phyloP scores from a whole-genome alignment of 2,329 filamentous ascomycete genomes.

The Claviceps arundinis region DNA sequence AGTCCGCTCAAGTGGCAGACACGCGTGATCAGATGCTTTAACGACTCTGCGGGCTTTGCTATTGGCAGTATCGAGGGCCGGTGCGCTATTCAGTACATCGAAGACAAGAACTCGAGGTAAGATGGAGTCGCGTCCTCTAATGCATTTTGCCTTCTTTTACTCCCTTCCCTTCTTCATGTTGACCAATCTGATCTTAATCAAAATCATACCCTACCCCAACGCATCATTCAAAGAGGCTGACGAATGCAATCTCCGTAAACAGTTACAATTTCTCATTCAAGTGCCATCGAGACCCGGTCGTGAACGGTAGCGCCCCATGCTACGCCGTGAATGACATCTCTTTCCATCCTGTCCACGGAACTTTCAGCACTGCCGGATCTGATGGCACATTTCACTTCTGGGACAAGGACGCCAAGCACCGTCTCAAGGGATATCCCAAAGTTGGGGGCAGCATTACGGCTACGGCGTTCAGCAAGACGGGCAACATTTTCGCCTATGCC shows the following conservation, averaged over 20 bases:
- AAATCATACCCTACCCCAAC: no score
- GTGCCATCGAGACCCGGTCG: conserved; percentile 77
- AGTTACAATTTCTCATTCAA: conserved; percentile 98
- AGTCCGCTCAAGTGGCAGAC: conserved; percentile 98
- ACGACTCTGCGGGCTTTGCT: conserved; percentile 81
- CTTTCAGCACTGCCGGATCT: conserved; percentile 91
- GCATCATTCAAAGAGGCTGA: background rate
- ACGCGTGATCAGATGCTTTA: conserved; percentile 85
- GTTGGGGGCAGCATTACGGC: conserved; percentile 79
- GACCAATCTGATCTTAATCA: no score
- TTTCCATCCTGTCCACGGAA: conserved; percentile 92
- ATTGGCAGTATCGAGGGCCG: conserved; percentile 94
- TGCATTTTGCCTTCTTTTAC: no score
- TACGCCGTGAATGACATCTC: conserved; percentile 91
- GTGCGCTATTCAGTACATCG: conserved; percentile 95
- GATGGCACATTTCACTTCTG: conserved; percentile 97
- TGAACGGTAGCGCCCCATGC: conserved; percentile 70
- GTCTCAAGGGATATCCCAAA: conserved; percentile 75
- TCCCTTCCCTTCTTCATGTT: no score
- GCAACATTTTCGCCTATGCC: conserved; percentile 76
- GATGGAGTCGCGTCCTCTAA: conserved; percentile 9
- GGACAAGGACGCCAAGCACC: conserved; percentile 86
- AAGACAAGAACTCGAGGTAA: conserved; percentile 78
- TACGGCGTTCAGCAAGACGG: conserved; percentile 81
- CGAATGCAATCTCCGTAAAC: background rate